These are phyloP conservation scores for Triticum aestivum DNA, from an alignment of 176 grass and related monocot genomes.

Conservation along the genomic window DNA sequence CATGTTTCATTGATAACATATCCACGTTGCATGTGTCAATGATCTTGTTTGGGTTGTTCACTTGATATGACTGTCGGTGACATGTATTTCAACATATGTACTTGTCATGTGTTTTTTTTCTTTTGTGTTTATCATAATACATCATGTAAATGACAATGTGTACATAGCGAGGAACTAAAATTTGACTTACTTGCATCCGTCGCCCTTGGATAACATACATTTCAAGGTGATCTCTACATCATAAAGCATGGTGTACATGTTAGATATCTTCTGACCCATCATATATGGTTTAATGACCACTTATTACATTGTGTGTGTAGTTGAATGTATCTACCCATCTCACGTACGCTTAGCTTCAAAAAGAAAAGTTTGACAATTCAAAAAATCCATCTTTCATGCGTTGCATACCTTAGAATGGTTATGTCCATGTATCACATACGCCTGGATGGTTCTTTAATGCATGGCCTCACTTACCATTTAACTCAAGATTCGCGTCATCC, in stretches of 20 bases:
- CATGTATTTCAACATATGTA: not conserved
- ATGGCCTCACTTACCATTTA: not conserved
- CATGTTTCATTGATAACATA: too few species aligned
- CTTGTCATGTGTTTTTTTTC: not conserved
- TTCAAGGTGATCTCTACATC: not conserved
- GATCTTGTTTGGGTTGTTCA: too few species aligned
- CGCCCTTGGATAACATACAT: not conserved
- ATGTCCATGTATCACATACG: not conserved
- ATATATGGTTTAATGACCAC: not conserved
- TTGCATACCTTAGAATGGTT: not conserved
- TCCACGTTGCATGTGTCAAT: too few species aligned
- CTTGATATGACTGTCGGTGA: not conserved
- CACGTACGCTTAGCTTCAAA: not conserved
- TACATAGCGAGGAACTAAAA: not conserved
- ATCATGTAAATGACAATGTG: not conserved
- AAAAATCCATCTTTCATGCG: not conserved
- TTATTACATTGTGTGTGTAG: not conserved
- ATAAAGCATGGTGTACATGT: not conserved
- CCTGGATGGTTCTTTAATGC: not conserved
- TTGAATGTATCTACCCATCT: not conserved
- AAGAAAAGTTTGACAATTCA: not conserved
- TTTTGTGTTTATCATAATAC: not conserved
- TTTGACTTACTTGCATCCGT: not conserved
- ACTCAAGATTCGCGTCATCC: not conserved
- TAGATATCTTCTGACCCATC: not conserved